Conservation (phyloP, 2,329 filamentous ascomycete genomes). For the Alternaria sp. region DNA sequence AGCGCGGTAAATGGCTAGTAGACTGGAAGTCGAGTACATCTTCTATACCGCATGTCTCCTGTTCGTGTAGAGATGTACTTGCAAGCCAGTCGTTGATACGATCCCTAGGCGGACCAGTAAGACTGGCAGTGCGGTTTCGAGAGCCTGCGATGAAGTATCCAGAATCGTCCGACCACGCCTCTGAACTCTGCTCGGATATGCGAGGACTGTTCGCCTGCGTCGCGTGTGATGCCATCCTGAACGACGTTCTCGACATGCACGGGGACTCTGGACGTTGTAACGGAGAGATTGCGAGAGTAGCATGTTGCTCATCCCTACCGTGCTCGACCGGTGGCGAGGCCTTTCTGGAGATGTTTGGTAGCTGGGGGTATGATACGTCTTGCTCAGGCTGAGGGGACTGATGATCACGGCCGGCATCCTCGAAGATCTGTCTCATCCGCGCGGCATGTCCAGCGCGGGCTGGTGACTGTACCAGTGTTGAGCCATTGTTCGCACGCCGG, state of each 20-base stretch:
- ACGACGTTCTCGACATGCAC: constrained; percentile 2
- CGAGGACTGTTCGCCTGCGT: not conserved
- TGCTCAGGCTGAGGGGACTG: not conserved
- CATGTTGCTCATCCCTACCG: not conserved
- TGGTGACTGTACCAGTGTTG: constrained; percentile 33
- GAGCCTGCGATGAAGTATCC: constrained; percentile 23
- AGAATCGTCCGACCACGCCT: constrained; percentile 39
- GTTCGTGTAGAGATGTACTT: not conserved
- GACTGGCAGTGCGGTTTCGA: not conserved
- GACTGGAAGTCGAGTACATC: not conserved
- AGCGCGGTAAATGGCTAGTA: not conserved
- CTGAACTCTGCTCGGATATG: constrained; percentile 18
- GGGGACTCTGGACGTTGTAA: not conserved
- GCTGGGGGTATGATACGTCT: constrained; percentile 25
- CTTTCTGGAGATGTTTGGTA: constrained; percentile 31
- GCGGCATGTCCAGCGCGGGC: constrained; percentile 36
- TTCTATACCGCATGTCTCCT: not conserved
- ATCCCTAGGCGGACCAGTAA: constrained; percentile 3
- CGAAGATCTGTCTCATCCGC: constrained; percentile 40
- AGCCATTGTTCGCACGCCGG: constrained; percentile 27
- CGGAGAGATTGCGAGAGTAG: not conserved
- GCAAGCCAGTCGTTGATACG: constrained; percentile 28
- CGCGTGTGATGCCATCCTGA: not conserved
- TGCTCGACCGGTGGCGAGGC: constrained; percentile 6
- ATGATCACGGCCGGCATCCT: constrained; percentile 18